Percentiles rank a stretch among this genome's conserved stretches.
phyloP scores from a whole-genome alignment of 2,329 filamentous ascomycete genomes.

The Diaporthe amygdali region DNA sequence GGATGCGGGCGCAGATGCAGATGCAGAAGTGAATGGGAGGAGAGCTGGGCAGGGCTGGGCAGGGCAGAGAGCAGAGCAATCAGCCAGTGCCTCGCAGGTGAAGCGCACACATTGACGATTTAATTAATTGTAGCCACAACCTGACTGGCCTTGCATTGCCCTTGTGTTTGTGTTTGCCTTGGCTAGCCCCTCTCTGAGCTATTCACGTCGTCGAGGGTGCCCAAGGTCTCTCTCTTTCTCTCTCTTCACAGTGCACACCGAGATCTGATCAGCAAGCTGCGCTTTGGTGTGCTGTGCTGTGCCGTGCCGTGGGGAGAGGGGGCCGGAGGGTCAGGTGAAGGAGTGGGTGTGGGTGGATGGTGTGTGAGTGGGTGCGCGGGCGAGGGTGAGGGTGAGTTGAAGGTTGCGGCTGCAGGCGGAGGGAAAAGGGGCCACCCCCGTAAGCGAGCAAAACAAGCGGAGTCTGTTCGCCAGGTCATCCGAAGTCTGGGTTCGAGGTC shows the following conservation, averaged over 20 bases:
- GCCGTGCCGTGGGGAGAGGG: neutral
- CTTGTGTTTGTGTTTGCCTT: neutral
- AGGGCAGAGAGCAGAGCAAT: neutral
- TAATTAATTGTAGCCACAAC: neutral
- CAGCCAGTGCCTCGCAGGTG: neutral
- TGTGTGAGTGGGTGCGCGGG: neutral
- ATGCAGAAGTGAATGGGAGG: too few species aligned
- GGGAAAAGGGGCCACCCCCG: conserved; percentile 8
- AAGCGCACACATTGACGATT: neutral
- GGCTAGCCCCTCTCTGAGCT: neutral
- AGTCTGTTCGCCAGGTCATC: conserved; percentile 16
- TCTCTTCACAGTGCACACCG: conserved; percentile 6
- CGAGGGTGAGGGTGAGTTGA: neutral
- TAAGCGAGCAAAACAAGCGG: conserved; percentile 7
- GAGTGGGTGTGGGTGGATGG: neutral
- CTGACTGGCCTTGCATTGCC: neutral
- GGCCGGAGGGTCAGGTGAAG: neutral
- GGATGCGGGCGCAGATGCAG: neutral
- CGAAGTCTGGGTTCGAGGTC: conserved; percentile 9
- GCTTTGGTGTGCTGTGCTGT: neutral
- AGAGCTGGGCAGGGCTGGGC: too few species aligned
- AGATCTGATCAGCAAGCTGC: neutral
- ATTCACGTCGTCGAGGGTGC: neutral
- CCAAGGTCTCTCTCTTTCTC: neutral
- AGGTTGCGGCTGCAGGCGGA: conserved; percentile 6